These are phyloP conservation scores for Fagopyrum homotropicum DNA, from an alignment of 148 eudicot species.

Conservation along the genomic window DNA sequence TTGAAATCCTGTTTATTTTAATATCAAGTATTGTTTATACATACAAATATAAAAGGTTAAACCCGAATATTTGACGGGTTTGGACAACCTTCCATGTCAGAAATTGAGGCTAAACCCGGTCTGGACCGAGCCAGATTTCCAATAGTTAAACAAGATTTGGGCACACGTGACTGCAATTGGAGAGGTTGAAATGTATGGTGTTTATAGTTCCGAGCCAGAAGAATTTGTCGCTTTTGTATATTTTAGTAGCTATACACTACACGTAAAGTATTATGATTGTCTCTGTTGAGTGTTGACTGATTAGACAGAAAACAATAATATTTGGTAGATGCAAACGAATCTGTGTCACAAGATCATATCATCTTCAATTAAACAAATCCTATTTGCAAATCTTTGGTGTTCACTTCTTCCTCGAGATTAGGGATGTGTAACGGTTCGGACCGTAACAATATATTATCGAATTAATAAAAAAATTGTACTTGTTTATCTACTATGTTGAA, in stretches of 20 bases:
- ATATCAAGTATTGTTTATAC: too few species aligned
- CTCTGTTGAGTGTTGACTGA: neutral
- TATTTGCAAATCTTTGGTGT: too few species aligned
- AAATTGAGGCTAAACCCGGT: too few species aligned
- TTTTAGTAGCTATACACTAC: neutral
- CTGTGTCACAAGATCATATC: neutral
- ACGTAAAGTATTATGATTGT: neutral
- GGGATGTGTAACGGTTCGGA: too few species aligned
- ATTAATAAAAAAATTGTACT: too few species aligned
- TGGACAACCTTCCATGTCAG: too few species aligned
- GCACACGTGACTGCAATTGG: neutral
- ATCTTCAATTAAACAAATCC: neutral
- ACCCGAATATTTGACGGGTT: too few species aligned
- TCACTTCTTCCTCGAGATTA: too few species aligned
- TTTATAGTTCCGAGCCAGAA: neutral
- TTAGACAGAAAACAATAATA: neutral
- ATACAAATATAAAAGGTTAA: too few species aligned
- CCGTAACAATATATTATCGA: too few species aligned
- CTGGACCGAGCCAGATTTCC: neutral
- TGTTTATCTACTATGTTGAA: too few species aligned
- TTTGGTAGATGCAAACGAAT: neutral
- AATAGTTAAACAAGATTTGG: neutral
- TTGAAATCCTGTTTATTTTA: too few species aligned
- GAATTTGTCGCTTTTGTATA: neutral
- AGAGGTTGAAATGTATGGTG: neutral